Conservation (phyloP, 768 basidiomycete species). For the Boletus sp. region DNA sequence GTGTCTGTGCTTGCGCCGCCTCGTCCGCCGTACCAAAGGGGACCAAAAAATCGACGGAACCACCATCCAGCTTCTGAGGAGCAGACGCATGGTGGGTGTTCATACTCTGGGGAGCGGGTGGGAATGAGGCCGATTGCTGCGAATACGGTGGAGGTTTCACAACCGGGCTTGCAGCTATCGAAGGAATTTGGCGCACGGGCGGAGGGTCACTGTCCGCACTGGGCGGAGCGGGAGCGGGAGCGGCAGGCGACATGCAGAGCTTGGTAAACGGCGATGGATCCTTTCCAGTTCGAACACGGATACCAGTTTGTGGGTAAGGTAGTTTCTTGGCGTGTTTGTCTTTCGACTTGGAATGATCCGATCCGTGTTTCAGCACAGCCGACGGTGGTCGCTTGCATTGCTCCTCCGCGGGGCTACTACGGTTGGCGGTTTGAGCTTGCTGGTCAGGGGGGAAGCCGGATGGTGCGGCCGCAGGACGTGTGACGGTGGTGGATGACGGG, state of each 20-base stretch:
- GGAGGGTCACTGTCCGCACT: conserved; percentile 13
- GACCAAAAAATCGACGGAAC: conserved; percentile 22
- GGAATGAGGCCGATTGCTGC: conserved; percentile 13
- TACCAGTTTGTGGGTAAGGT: conserved; percentile 42
- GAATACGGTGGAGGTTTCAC: conserved; percentile 12
- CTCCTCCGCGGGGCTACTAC: conserved; percentile 10
- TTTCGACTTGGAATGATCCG: conserved; percentile 30
- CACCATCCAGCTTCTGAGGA: conserved; percentile 15
- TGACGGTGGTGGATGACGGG: neutral
- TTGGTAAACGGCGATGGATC: conserved; percentile 24
- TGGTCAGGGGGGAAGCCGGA: neutral
- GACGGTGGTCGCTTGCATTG: conserved; percentile 14
- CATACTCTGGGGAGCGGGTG: conserved; percentile 3
- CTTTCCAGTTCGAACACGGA: conserved; percentile 44
- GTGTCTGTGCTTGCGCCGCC: conserved; percentile 6
- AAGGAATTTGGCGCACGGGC: conserved; percentile 5
- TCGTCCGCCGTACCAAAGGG: conserved; percentile 23
- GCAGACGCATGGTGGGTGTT: neutral
- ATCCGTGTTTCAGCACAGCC: conserved; percentile 7
- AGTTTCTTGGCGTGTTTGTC: conserved; percentile 43
- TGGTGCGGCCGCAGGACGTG: neutral
- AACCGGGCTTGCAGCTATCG: conserved; percentile 10
- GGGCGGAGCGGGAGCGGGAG: conserved; percentile 10
- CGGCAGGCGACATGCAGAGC: neutral
- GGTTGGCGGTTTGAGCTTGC: neutral